Conservation (phyloP, 2,329 filamentous ascomycete species). For the Fusarium setosum region DNA sequence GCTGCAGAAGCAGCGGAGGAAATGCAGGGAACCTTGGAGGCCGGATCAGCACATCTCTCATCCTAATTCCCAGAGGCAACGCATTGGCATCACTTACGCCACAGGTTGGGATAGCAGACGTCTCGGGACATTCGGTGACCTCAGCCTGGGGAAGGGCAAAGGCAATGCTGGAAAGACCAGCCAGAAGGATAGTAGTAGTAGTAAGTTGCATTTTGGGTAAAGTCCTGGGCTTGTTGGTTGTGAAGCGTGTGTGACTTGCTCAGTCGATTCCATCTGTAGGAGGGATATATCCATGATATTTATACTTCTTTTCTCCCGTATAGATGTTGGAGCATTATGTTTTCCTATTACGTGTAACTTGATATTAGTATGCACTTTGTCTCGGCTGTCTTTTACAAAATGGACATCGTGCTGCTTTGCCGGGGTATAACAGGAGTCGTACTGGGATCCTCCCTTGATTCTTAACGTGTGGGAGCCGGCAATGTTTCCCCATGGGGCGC, state of each 20-base stretch:
- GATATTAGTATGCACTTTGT: background rate
- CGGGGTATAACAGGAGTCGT: background rate
- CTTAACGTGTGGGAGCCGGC: constrained; percentile 2
- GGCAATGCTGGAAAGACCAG: constrained; percentile 13
- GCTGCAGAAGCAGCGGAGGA: constrained; percentile 27
- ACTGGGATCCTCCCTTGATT: constrained; percentile 3
- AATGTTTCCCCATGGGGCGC: constrained; percentile 20
- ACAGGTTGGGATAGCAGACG: constrained; percentile 35
- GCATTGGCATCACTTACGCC: constrained; percentile 17
- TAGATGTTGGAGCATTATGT: background rate
- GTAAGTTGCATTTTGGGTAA: constrained; percentile 24
- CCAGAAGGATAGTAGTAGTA: constrained; percentile 12
- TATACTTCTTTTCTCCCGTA: constrained; percentile 4
- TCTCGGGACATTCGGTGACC: constrained; percentile 24
- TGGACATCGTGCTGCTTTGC: too few relatives aligned
- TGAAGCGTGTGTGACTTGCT: background rate
- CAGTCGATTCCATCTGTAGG: background rate
- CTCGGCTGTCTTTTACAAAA: background rate
- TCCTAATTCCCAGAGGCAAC: too few relatives aligned
- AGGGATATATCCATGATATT: background rate
- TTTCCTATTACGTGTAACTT: background rate
- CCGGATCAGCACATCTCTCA: background rate
- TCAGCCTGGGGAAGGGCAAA: constrained; percentile 30
- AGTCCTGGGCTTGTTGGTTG: background rate
- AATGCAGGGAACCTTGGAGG: constrained; percentile 21